Evolutionary conservation across 441 rosid species (phyloP).

Genomic region (Corymbia citriodora): DNA sequence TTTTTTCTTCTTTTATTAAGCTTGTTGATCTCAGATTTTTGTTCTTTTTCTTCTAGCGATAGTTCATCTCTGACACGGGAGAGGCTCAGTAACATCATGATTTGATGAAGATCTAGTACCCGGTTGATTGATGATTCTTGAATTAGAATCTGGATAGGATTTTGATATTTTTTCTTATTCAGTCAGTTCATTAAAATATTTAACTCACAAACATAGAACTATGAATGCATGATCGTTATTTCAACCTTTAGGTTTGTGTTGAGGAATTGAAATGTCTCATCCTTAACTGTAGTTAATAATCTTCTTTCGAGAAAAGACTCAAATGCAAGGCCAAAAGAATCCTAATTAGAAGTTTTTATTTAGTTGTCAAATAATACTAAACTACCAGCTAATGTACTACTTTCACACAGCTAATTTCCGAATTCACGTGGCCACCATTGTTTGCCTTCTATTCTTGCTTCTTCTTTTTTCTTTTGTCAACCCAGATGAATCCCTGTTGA

Average conservation of each 20-base stretch:
- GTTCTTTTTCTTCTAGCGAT: neutral
- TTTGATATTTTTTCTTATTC: neutral
- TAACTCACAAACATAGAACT: neutral
- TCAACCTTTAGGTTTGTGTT: neutral
- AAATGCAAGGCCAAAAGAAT: neutral
- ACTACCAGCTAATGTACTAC: neutral
- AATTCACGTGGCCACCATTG: neutral
- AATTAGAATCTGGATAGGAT: neutral
- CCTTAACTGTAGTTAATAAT: neutral
- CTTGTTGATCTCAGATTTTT: neutral
- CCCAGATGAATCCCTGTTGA: neutral
- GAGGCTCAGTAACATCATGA: neutral
- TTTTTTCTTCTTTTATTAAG: neutral
- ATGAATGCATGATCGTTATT: neutral
- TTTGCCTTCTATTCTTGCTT: neutral
- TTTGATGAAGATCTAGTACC: neutral
- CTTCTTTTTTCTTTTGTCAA: neutral
- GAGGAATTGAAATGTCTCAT: neutral
- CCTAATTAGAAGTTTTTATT: neutral
- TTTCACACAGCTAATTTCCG: neutral
- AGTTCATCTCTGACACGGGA: neutral
- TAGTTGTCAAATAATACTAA: neutral
- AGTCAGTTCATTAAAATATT: neutral
- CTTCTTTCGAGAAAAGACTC: neutral
- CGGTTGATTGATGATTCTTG: neutral